Percentiles rank a stretch among this genome's conserved stretches.
Conservation (phyloP, 2,329 filamentous ascomycete genomes). For the Aphanocladium album region DNA sequence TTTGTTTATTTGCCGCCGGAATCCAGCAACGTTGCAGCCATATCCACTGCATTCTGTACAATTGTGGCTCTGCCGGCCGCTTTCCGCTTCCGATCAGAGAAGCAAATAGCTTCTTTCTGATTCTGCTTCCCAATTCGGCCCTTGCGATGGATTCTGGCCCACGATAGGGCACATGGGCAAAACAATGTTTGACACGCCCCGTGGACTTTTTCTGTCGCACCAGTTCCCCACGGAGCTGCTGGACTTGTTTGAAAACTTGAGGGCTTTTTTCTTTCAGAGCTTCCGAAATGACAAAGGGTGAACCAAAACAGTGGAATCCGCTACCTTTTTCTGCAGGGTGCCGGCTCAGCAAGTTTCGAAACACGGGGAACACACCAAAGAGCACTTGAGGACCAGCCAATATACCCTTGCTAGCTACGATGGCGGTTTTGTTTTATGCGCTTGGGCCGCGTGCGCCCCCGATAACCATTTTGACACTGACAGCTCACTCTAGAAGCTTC, state of each 20-base stretch:
- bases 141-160: conserved; percentile 6
- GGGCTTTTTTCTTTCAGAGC: background rate
- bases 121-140: conserved; percentile 6
- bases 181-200: background rate
- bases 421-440: conserved; percentile 4
- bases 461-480: background rate
- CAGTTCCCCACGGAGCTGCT: background rate
- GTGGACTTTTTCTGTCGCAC: background rate
- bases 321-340: background rate
- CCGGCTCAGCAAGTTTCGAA: conserved; percentile 4
- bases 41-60: background rate
- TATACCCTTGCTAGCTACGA: background rate
- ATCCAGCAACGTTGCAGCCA: background rate
- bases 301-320: background rate
- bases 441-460: background rate
- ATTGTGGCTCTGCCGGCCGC: background rate
- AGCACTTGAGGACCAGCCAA: background rate
- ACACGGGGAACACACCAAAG: background rate
- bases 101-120: background rate
- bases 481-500: background rate
- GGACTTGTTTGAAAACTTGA: background rate
- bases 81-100: conserved; percentile 12
- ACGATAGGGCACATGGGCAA: background rate
- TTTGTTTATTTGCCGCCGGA: background rate
- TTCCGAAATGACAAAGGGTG: conserved; percentile 9